Evolutionary conservation across 495 filamentous ascomycete genomes (phyloP), one percentile per base, ranked within the genome.

Genomic region (Cryomyces minteri): DNA sequence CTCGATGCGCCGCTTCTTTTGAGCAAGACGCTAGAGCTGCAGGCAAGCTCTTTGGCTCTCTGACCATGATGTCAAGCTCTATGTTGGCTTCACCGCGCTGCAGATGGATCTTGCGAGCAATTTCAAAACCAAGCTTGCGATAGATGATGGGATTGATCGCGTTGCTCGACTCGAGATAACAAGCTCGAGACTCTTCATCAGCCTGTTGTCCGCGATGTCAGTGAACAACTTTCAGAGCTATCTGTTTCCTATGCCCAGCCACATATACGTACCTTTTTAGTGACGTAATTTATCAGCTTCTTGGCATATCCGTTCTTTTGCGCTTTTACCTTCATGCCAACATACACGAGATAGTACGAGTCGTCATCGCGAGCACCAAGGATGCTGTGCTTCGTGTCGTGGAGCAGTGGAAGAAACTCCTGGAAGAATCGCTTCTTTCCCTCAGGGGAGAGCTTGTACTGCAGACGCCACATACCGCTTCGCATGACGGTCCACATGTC

Each of bases 141-240:
- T 88, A 88, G 61, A 83, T 79, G 28, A 58, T 53, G 40, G 74
- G 69, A 53, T 88, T 88, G 44, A 61, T 63, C 44, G 52, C 53
- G 54, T 81, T 73, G 58, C 76, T 84, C 43, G 76, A 79, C 66
- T 88, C 83, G 48, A 88, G 72, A 60, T 88, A 88, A 49, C 73
- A 73, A 31, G 72, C 65, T 11, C 70, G 66, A 42, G 70, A 68
- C 51, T 82, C 74, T 1, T 52, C 52, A 57, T 87, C 83, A 37
- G 80, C 77, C 77, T 81, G 45, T 47, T 39, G 18, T 25, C 18
- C 18, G 18, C 18, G 18, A 25, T 25, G 18, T 25, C 18, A 25
- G 18, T 25, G 2, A 25, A 25, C 52, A 25, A 38, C 34, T 38
- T 33, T 52, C 34, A 42, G 30, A 43, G 49, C 50, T 44, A 31